Evolutionary conservation across 1,139 yeast genomes (phyloP).

Genomic region (Candida sp.): DNA sequence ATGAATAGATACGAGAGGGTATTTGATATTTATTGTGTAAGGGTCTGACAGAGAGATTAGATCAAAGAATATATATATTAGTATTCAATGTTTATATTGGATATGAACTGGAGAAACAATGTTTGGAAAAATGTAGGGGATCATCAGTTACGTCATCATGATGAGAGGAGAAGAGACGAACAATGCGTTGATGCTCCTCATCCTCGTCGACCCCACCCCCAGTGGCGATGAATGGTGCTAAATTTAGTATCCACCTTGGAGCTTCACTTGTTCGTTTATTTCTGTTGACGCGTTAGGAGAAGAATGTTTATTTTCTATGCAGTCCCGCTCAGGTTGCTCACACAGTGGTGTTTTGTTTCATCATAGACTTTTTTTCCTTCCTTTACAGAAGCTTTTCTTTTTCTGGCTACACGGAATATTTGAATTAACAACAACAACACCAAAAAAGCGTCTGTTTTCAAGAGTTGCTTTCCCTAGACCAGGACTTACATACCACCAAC

Average conservation of each 20-base stretch:
- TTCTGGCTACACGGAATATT: not conserved
- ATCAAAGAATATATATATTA: not conserved
- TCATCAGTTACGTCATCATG: not conserved
- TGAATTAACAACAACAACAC: not conserved
- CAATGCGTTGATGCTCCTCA: not conserved
- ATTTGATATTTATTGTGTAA: not conserved
- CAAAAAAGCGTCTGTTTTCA: not conserved
- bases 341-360: not conserved
- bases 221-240: not conserved
- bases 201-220: too few species aligned
- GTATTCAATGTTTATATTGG: not conserved
- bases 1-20: not conserved
- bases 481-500: not conserved
- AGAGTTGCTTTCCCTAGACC: not conserved
- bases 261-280: too few species aligned
- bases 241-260: not conserved
- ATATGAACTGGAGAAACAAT: not conserved
- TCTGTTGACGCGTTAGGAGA: not conserved
- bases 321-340: not conserved
- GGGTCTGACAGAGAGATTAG: not conserved
- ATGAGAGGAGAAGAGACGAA: not conserved
- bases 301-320: not conserved
- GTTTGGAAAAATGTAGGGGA: not conserved
- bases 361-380: not conserved
- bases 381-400: not conserved